Base-by-base conservation (phyloP, 495 filamentous ascomycete genomes). In the Stereocaulon alpinum region DNA sequence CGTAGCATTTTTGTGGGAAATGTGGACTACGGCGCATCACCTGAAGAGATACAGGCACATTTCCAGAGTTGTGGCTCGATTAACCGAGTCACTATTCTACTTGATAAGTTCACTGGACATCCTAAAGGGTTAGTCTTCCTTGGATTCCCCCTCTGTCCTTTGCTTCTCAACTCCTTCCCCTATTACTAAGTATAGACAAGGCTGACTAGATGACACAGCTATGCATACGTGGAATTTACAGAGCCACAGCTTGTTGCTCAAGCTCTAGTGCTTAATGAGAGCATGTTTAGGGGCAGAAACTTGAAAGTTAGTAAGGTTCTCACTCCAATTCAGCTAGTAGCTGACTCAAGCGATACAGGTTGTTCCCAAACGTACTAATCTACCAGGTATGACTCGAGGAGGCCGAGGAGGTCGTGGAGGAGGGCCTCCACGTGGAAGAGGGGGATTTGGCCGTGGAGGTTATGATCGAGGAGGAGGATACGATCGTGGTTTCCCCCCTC, bases 1-100 rank as follows among this genome's bases (percentile, higher is more conserved):
- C 84, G 94, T 60, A 95, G 90, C 74, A 88, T 99, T 67, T 99
- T 99, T 70, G 94, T 99, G 27, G 94, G 94, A 50, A 99, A 99
- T 68, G 94, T 99, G 57, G 94, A 99, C 71, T 99, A 99, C 72
- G 90, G 89, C 61, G 92, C 93, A 30, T 94, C 91, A 17, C 93
- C 94, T 0, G 94, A 99, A 74, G 94, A 99, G 74, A 96, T 99
- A 60, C 94, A 99, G 76, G 89, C 91, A 41, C 94, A 99, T 70
- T 99, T 99, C 75, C 91, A 96, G 76, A 95, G 84, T 78, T 95
- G 89, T 67, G 94, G 94, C 42, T 89, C 87, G 57, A 99, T 99
- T 77, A 97, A 99, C 68, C 86, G 94, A 42, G 94, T 99, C 50
- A 99, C 94, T 4, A 99, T 99, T 58, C 76, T 99, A 57, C 77